Conservation (phyloP, 345 rosid genomes). For the Crucihimalaya himalaica region DNA sequence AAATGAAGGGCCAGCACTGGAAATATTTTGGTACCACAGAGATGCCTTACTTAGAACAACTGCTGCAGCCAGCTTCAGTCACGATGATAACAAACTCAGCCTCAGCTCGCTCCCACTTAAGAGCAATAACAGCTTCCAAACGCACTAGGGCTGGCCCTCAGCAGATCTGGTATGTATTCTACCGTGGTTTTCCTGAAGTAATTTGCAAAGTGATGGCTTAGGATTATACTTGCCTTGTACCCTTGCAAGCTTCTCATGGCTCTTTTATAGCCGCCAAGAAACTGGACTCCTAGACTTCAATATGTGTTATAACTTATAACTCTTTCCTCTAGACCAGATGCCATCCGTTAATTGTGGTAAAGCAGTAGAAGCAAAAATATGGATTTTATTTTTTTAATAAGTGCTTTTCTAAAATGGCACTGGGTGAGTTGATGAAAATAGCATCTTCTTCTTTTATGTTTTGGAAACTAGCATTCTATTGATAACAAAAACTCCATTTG, state of each 20-base stretch:
- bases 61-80: conserved; percentile 86
- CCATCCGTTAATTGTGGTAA: conserved; percentile 15
- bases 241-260: conserved; percentile 19
- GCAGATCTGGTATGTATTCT: conserved; percentile 71
- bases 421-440: not conserved
- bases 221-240: conserved; percentile 20
- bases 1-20: conserved; percentile 92
- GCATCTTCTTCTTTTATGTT: conserved; percentile 1
- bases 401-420: conserved; percentile 11
- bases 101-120: conserved; percentile 75
- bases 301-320: conserved; percentile 19
- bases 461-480: conserved; percentile 16
- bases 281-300: conserved; percentile 9
- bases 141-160: conserved; percentile 79
- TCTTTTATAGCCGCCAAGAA: conserved; percentile 16
- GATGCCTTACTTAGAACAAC: conserved; percentile 94
- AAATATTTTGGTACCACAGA: conserved; percentile 86
- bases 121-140: conserved; percentile 88
- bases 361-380: not conserved
- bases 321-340: conserved; percentile 7
- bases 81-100: conserved; percentile 71
- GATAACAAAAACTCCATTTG: conserved; percentile 8
- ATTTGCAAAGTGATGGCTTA: conserved; percentile 18
- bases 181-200: conserved; percentile 5
- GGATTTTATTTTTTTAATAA: not conserved